Base-by-base conservation (phyloP, 345 rosid genomes). In the Jatropha curcas region DNA sequence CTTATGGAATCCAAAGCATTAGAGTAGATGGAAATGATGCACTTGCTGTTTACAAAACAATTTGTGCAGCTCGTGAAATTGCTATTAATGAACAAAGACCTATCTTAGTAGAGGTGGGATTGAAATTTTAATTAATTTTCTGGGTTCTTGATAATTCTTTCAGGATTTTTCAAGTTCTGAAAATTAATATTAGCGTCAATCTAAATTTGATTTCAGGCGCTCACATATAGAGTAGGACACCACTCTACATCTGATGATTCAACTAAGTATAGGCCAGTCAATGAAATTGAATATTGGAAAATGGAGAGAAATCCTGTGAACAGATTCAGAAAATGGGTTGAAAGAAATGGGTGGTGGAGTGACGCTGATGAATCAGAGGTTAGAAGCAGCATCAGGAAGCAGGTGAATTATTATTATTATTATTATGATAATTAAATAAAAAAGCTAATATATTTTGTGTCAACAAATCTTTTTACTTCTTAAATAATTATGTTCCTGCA, bases 171-270 rank as follows among this genome's bases (percentile, higher is more conserved):
- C n/a, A n/a, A n/a, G n/a, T n/a, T n/a, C n/a, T n/a, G n/a, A n/a
- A n/a, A n/a, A n/a, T n/a, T n/a, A n/a, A n/a, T n/a, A n/a, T n/a
- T n/a, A n/a, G n/a, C n/a, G n/a, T n/a, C n/a, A n/a, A n/a, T n/a
- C n/a, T n/a, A n/a, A n/a, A n/a, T n/a, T n/a, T n/a, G n/a, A n/a
- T n/a, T n/a, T 34, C 76, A 94, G 98, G 96, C 98, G 61, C 70
- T 94, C 43, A 87, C 98, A 61, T 94, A 94, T 76, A 86, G 98
- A 33, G 94, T 80, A 1, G 96, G 97, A 53, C 97, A 90, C 84
- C 97, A 94, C 81, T 86, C 97, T 28, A 92, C 98, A 68, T 92
- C 98, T 31, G 97, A 94, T 85, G 97, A 94, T 76, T 94, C 98
- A 60, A 92, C 94, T 60, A 92, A 82, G 76, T 94, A 94, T 74